Evolutionary conservation across 352 stramenopile species (phyloP), one percentile per base, ranked within the genome.

Genomic region (Phytophthora citrophthora): DNA sequence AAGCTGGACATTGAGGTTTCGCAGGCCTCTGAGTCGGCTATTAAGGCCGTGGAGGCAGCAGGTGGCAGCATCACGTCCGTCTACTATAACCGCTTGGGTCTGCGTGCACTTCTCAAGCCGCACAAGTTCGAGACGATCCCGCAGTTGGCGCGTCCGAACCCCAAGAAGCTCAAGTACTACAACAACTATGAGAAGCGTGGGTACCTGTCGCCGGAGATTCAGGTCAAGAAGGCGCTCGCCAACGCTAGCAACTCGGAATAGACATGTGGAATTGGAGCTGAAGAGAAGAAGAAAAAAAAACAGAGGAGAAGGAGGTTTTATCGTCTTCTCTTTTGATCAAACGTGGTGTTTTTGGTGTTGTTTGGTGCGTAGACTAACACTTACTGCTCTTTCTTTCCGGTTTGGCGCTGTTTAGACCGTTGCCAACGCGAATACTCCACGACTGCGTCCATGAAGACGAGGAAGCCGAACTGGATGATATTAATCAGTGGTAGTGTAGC

Each of bases 151-250:
- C 89, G 96, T 59, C 97, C 97, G 41, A 93, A 92, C 43, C 96
- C 96, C 26, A 98, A 97, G 78, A 97, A 98, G 70, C 97, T 99
- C 85, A 81, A 87, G 51, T 98, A 99, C 81, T 99, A 99, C 86
- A 96, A 94, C 32, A 86, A 98, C 85, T 98, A 92, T 75, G 89
- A 97, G 38, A 97, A 98, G 71, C 86, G 97, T 62, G 97, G 97
- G 46, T 99, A 99, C 86, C 76, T 99, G 64, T 98, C 95, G 72
- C 93, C 96, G 0, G 90, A 98, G 80, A 93, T 99, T 57, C 96
- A 99, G 89, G 87, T 98, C 59, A 89, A 94, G 77, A 92, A 95
- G 72, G 77, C 76, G 47, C 64, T 90, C 31, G 78, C 76, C 13
- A 74, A 76, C 41, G 70, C 51, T 24, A 69, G 62, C 50, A 70